Evolutionary conservation across 164 flowering plant species (phyloP).

Genomic region (Magnolia officinalis): DNA sequence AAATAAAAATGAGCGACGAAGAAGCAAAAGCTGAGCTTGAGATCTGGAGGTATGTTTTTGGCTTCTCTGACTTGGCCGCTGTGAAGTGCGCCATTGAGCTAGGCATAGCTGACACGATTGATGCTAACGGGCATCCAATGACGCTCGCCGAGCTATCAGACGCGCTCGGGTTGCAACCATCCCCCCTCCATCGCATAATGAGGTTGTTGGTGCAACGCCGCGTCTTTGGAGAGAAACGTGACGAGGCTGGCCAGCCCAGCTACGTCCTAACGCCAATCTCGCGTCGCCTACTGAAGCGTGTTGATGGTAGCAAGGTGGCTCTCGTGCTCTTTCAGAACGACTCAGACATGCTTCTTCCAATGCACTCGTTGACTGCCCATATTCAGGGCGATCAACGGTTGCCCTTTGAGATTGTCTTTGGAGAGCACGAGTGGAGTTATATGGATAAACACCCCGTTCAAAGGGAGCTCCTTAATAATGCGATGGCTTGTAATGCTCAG

Average conservation of each 20-base stretch:
- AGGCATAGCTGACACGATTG: constrained; percentile 1
- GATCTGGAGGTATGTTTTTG: constrained; percentile 3
- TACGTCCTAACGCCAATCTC: constrained; percentile 12
- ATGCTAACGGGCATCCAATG: background rate
- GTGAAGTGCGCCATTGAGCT: constrained; percentile 6
- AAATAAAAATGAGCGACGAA: background rate
- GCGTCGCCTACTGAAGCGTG: background rate
- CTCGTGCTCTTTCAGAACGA: background rate
- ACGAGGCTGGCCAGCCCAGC: background rate
- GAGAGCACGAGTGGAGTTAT: background rate
- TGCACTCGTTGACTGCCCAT: background rate
- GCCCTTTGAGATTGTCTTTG: constrained; percentile 4
- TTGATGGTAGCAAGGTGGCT: background rate
- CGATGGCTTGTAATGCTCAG: constrained; percentile 5
- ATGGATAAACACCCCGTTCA: background rate
- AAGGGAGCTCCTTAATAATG: background rate
- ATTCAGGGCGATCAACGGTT: background rate
- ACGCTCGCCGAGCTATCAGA: background rate
- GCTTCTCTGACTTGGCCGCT: background rate
- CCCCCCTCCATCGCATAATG: constrained; percentile 2
- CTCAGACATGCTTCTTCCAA: constrained; percentile 6
- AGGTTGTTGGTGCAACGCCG: constrained; percentile 6
- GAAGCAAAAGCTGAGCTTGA: constrained; percentile 18
- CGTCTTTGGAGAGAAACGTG: constrained; percentile 6
- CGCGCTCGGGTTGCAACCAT: background rate